Base-by-base conservation (phyloP, 192 early-diverging fungal species). In the Podila clonocystis region DNA sequence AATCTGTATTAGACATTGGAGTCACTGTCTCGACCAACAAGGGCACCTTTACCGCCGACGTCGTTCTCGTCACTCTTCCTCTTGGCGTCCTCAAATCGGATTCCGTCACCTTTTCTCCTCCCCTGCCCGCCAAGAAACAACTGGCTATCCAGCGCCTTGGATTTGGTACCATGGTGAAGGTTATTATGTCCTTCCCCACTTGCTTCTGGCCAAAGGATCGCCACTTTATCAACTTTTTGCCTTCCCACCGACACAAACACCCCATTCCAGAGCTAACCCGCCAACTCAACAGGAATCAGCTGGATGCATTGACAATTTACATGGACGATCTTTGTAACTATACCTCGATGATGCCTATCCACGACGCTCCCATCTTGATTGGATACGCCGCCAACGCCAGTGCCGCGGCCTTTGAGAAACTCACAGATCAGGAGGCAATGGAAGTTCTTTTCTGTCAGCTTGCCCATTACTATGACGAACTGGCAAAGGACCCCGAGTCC, bases 141-240 rank as follows among this genome's bases (percentile, higher is more conserved):
- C 59, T 55, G 0, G 84, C 84, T 3, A 83, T 86, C 60, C 36
- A 68, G 19, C 72, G 74, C 22, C 71, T 86, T 0, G 85, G 85
- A 9, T 75, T 86, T 24, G 85, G 85, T 11, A 73, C 85, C 4
- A 83, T 86, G 67, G 85, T 82, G 59, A 86, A 86, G 60, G 75
- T 78, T 13, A 63, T 86, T 12, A 59, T 82, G 22, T 30, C 30
- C 9, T 80, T 80, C 62, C 77, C 77, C 5, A 64, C 31, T 26
- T 80, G 77, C 70, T 80, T 80, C 58, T 80, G 77, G 77, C 77
- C 77, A 29, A 28, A 58, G 65, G 66, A 68, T n/a, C 72, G 63
- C 34, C 77, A 80, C 71, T 80, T 80, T 38, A 68, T 80, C 61
- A 80, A 80, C 50, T 80, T 80, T 60, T 69, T 80, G 68, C 77